Percentiles rank a stretch among this genome's conserved stretches.
Conservation (phyloP, 495 filamentous ascomycete species). For the Haplographium delicatum region DNA sequence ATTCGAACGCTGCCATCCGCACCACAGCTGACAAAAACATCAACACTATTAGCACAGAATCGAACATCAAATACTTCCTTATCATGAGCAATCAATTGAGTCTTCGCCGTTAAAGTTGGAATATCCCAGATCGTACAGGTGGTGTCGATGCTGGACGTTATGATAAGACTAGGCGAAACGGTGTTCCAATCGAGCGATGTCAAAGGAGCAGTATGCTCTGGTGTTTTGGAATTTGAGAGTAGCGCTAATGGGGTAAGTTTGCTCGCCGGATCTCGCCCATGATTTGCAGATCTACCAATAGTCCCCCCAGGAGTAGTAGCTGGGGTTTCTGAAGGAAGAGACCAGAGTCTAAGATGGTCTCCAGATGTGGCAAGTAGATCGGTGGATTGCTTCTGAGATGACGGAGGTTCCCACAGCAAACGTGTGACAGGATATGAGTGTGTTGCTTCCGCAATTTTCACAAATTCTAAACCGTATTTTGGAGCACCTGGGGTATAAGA, state of each 20-base stretch:
- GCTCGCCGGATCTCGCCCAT: constrained; percentile 60
- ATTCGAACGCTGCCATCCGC: constrained; percentile 97
- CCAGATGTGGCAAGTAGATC: constrained; percentile 95
- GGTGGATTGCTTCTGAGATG: constrained; percentile 93
- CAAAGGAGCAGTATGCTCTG: constrained; percentile 93
- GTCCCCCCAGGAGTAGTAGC: constrained; percentile 57
- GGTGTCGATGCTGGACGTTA: constrained; percentile 97
- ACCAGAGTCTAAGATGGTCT: constrained; percentile 95
- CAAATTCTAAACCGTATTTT: constrained; percentile 79
- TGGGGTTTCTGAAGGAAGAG: constrained; percentile 58
- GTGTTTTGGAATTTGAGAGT: constrained; percentile 95
- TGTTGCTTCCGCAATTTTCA: constrained; percentile 92
- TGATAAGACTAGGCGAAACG: constrained; percentile 91
- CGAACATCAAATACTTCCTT: constrained; percentile 99
- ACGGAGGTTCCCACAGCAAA: constrained; percentile 94
- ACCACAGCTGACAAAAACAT: constrained; percentile 96
- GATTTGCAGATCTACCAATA: constrained; percentile 63
- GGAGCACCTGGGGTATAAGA: constrained; percentile 61
- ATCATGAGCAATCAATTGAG: constrained; percentile 96
- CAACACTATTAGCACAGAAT: constrained; percentile 92
- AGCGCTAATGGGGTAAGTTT: constrained; percentile 93
- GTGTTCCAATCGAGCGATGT: constrained; percentile 98
- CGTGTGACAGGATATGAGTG: constrained; percentile 97
- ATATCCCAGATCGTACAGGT: constrained; percentile 99
- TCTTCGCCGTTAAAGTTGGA: constrained; percentile 94